Base-by-base conservation (phyloP, 163 green algal species). In the Scenedesmus sp. region DNA sequence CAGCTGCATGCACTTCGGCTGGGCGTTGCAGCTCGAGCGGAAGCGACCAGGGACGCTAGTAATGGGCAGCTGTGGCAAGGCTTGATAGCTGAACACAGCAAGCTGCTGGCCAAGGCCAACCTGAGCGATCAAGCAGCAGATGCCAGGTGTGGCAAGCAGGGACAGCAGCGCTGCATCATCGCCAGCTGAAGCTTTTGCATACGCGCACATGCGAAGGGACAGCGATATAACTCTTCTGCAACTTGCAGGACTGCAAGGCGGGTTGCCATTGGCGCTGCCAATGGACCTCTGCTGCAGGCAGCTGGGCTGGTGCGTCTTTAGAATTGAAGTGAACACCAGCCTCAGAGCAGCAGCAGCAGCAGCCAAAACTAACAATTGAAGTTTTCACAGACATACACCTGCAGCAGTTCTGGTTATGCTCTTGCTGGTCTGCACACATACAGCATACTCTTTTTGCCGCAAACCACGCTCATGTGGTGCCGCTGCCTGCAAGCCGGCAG, bases 1-100 rank as follows among this genome's bases (percentile, higher is more conserved):
- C 79, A 85, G 64, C 64, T 92, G 89, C 82, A 92, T 81, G 89
- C 89, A 13, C 56, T 92, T 54, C 7, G 64, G 4, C 89, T 92
- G 1, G 79, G 54, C 46, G 59, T 74, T 8, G n/a, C 66, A 6
- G 7, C 55, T 6, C 20, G 77, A 23, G 79, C 79, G 18, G 88
- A 88, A 67, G 59, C 59, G 8, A 20, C 18, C 10, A 55, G n/a
- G 8, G 67, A 62, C 8, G 4, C 23, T 46, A 15, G 1, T 59
- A 67, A 23, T 23, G 59, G 26, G 56, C 54, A 56, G 34, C 56
- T 66, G 57, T 64, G 34, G 56, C 76, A 79, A 26, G 59, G 70
- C 2, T 52, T 79, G 23, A 79, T 79, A 56, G 23, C 60, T 92
- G 79, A 52, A 16, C 34, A 54, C 54, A 60, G 60, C 34, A 34